phyloP scores from a whole-genome alignment of 2,329 filamentous ascomycete species.

The Xylaria polymorpha region DNA sequence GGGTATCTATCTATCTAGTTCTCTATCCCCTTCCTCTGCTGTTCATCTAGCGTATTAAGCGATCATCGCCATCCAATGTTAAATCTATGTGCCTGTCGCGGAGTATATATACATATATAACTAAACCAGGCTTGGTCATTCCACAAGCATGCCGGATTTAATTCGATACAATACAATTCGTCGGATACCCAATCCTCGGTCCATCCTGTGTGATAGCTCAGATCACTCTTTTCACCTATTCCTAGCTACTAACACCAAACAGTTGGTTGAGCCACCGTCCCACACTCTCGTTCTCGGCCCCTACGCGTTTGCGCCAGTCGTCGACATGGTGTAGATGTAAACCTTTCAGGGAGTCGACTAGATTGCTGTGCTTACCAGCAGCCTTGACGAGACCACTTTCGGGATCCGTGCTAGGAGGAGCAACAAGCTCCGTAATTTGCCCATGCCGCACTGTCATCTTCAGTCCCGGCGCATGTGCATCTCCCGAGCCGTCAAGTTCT shows the following conservation, averaged over 20 bases:
- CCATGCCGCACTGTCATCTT: slow-evolving; percentile 56
- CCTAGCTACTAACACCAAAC: slow-evolving; percentile 40
- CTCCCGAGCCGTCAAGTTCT: not conserved
- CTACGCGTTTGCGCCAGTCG: slow-evolving; percentile 44
- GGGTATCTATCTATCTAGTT: slow-evolving; percentile 27
- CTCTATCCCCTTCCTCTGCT: not conserved
- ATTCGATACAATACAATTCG: slow-evolving; percentile 2
- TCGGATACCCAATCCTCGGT: not conserved
- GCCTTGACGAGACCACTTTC: not conserved
- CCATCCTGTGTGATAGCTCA: not conserved
- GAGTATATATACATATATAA: slow-evolving; percentile 13
- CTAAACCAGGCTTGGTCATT: not conserved
- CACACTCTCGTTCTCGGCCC: slow-evolving; percentile 32
- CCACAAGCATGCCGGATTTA: not conserved
- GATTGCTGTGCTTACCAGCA: not conserved
- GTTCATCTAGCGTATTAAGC: not conserved
- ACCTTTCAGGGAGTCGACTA: slow-evolving; percentile 31
- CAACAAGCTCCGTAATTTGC: slow-evolving; percentile 47
- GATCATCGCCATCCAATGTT: not conserved
- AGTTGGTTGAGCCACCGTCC: slow-evolving; percentile 49
- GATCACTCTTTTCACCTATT: not conserved
- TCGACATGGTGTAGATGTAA: slow-evolving; percentile 44
- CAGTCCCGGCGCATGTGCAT: slow-evolving; percentile 22
- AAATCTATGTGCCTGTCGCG: not conserved
- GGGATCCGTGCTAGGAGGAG: not conserved